Evolutionary conservation across 768 basidiomycete genomes (phyloP).

Genomic region (Basidioascus undulatus): DNA sequence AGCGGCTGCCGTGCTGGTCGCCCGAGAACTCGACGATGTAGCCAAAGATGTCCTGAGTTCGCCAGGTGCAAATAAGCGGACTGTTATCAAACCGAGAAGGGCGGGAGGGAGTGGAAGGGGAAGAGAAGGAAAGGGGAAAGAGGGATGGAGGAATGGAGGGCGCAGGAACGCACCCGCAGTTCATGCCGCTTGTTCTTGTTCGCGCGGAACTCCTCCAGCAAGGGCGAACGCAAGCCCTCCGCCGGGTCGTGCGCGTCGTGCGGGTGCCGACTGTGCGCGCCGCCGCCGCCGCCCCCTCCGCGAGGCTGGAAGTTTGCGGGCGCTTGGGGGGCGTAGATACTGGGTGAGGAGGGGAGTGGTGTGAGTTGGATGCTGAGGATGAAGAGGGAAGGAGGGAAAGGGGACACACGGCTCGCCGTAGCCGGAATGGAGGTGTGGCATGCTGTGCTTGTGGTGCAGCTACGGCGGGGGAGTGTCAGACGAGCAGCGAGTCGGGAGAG

Average conservation of each 20-base stretch:
- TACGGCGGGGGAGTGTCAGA: too few species aligned
- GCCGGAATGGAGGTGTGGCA: too few species aligned
- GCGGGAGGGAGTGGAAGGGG: background rate
- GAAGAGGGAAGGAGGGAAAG: too few species aligned
- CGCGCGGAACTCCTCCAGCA: slow-evolving; percentile 64
- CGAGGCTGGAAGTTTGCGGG: background rate
- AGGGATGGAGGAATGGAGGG: background rate
- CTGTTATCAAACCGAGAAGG: slow-evolving; percentile 1
- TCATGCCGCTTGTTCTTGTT: slow-evolving; percentile 64
- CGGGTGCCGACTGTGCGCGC: background rate
- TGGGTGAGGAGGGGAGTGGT: too few species aligned
- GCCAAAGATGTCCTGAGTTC: slow-evolving; percentile 62
- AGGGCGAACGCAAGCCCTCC: slow-evolving; percentile 32
- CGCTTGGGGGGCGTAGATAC: too few species aligned
- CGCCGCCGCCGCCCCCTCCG: background rate
- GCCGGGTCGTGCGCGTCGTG: slow-evolving; percentile 1
- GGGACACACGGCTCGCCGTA: too few species aligned
- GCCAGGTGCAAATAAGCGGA: too few species aligned
- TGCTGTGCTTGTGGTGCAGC: too few species aligned
- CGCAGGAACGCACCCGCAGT: slow-evolving; percentile 31
- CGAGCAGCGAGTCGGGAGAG: too few species aligned
- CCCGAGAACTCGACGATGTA: slow-evolving; percentile 73
- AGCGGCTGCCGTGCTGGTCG: slow-evolving; percentile 94
- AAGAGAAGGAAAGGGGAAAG: background rate
- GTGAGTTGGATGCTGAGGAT: too few species aligned